Conservation (phyloP, 2,329 filamentous ascomycete species). For the Diaporthe amygdali region DNA sequence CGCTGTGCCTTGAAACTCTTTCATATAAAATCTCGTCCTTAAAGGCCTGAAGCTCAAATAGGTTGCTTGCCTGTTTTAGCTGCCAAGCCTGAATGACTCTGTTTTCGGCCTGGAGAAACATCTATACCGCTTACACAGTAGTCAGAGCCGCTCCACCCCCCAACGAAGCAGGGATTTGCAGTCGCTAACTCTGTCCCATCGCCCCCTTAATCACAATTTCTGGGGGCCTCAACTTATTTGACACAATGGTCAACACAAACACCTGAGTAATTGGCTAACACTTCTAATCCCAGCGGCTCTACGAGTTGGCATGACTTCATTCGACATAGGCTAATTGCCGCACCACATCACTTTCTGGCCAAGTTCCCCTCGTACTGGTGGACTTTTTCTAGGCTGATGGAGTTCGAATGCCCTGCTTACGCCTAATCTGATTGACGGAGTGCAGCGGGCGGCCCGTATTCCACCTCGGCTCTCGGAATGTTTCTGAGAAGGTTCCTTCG, state of each 20-base stretch:
- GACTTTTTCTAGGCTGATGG: not conserved
- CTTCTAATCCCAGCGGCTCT: not conserved
- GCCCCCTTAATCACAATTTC: not conserved
- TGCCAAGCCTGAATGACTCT: not conserved
- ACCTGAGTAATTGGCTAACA: not conserved
- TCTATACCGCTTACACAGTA: no score
- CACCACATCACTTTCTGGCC: not conserved
- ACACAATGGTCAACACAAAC: not conserved
- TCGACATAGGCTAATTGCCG: not conserved
- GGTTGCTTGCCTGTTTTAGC: not conserved
- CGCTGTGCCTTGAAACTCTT: no score
- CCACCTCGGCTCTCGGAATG: not conserved
- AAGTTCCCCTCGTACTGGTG: not conserved
- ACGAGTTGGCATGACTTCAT: not conserved
- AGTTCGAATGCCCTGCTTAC: not conserved
- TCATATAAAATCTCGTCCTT: not conserved
- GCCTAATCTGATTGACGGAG: not conserved
- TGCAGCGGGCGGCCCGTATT: not conserved
- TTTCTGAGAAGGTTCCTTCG: not conserved
- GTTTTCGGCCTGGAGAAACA: not conserved
- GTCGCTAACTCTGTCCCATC: not conserved
- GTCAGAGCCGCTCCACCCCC: not conserved
- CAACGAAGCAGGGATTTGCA: not conserved
- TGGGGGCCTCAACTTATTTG: not conserved
- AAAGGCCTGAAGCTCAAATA: not conserved